Conservation (phyloP, 108 stramenopile genomes). For the Nitzschia sp. region DNA sequence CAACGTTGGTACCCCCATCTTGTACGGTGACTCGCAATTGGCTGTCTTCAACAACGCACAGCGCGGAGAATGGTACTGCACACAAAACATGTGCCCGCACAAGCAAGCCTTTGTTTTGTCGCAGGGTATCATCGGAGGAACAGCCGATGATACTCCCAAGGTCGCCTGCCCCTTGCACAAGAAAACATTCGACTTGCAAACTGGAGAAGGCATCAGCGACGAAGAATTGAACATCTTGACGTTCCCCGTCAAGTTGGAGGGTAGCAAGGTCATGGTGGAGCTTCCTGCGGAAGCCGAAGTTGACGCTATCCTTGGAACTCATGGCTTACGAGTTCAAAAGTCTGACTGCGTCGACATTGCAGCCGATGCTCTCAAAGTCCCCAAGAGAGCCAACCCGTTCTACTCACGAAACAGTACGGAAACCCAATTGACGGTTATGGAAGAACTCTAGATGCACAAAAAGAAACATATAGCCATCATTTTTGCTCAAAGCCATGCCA, state of each 20-base stretch:
- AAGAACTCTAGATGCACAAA: neutral
- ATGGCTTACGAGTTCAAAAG: conserved; percentile 75
- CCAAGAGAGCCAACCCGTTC: neutral
- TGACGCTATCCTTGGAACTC: conserved; percentile 86
- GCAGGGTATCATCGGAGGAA: conserved; percentile 88
- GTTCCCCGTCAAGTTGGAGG: conserved; percentile 78
- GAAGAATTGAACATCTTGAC: conserved; percentile 82
- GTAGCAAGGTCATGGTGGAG: conserved; percentile 77
- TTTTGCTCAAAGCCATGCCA: too few relatives aligned
- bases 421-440: neutral
- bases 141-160: conserved; percentile 67
- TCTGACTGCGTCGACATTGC: conserved; percentile 72
- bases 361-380: conserved; percentile 50
- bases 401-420: neutral
- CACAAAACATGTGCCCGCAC: conserved; percentile 95
- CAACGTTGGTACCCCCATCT: conserved; percentile 83
- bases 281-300: conserved; percentile 80
- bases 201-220: conserved; percentile 70
- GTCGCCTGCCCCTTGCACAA: conserved; percentile 95
- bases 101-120: conserved; percentile 93
- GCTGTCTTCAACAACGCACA: conserved; percentile 87
- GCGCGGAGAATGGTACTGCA: conserved; percentile 82
- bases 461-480: too few relatives aligned
- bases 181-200: conserved; percentile 81
- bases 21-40: conserved; percentile 89